Evolutionary conservation across 176 grass and related monocot genomes (phyloP).

Genomic region (Tillandsia fasciculata): DNA sequence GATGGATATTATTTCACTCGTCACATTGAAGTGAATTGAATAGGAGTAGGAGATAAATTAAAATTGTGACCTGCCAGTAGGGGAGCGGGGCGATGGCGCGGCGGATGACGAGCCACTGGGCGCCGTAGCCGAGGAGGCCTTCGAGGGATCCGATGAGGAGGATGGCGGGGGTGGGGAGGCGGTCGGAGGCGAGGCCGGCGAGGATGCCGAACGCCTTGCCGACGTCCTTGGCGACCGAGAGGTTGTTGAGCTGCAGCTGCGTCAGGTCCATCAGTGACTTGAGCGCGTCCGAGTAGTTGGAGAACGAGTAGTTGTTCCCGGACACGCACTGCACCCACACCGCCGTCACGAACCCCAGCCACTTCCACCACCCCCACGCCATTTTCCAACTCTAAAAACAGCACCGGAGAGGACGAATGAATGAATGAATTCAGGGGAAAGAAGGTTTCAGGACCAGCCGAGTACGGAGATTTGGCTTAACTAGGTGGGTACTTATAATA

Average conservation of each 20-base stretch:
- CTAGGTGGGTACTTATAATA: too few relatives aligned
- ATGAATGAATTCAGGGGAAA: too few relatives aligned
- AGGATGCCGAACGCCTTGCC: constrained; percentile 96
- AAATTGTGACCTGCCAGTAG: constrained; percentile 48
- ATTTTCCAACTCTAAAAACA: constrained; percentile 25
- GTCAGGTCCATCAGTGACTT: constrained; percentile 86
- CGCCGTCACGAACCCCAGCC: constrained; percentile 80
- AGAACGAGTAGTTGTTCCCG: constrained; percentile 99
- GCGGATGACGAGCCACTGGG: constrained; percentile 84
- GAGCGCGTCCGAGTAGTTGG: constrained; percentile 82
- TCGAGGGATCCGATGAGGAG: constrained; percentile 87
- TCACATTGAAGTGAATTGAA: too few relatives aligned
- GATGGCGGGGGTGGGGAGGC: constrained; percentile 64
- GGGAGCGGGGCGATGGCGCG: constrained; percentile 49
- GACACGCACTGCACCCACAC: constrained; percentile 99
- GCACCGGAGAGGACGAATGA: constrained; percentile 17
- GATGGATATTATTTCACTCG: too few relatives aligned
- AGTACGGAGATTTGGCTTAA: too few relatives aligned
- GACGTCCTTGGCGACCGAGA: constrained; percentile 96
- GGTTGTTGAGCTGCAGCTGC: constrained; percentile 85
- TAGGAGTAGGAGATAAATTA: too few relatives aligned
- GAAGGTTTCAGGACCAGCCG: too few relatives aligned
- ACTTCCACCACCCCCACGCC: constrained; percentile 41
- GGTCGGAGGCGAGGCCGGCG: constrained; percentile 81
- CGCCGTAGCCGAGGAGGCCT: constrained; percentile 76